Evolutionary conservation across 139 green algal species (phyloP).

Genomic region (Desmodesmus armatus): DNA sequence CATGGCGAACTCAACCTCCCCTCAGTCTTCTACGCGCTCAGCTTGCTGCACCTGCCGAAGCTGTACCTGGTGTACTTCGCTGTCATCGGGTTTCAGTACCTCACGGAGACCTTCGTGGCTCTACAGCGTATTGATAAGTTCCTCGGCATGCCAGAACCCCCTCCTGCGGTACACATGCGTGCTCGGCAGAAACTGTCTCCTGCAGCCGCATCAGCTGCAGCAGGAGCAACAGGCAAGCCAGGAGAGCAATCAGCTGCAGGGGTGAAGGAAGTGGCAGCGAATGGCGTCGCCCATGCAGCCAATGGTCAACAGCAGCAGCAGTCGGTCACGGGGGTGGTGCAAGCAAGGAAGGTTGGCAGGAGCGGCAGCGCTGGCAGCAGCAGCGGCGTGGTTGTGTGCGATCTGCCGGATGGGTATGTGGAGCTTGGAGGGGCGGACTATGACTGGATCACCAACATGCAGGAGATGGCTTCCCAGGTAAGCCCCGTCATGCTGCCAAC

Average conservation of each 20-base stretch:
- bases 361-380: neutral
- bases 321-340: neutral
- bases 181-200: neutral
- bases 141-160: constrained; percentile 77
- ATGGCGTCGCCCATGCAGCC: neutral
- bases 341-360: neutral
- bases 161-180: constrained; percentile 45
- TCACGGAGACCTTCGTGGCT: constrained; percentile 73
- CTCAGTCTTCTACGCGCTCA: constrained; percentile 79
- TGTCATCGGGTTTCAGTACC: constrained; percentile 63
- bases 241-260: no score
- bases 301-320: constrained; percentile 3
- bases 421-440: constrained; percentile 67
- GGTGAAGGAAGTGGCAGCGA: neutral
- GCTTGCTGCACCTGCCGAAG: constrained; percentile 63
- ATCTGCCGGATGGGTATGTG: constrained; percentile 49
- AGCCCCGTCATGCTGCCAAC: neutral
- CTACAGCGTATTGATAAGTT: constrained; percentile 80
- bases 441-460: constrained; percentile 64
- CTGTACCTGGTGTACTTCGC: constrained; percentile 79
- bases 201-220: neutral
- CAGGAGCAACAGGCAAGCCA: neutral
- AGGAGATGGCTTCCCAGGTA: constrained; percentile 29
- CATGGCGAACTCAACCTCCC: constrained; percentile 63
- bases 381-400: constrained; percentile 4